Evolutionary conservation across 306 rosid species (phyloP).

Genomic region (Cucurbita moschata): DNA sequence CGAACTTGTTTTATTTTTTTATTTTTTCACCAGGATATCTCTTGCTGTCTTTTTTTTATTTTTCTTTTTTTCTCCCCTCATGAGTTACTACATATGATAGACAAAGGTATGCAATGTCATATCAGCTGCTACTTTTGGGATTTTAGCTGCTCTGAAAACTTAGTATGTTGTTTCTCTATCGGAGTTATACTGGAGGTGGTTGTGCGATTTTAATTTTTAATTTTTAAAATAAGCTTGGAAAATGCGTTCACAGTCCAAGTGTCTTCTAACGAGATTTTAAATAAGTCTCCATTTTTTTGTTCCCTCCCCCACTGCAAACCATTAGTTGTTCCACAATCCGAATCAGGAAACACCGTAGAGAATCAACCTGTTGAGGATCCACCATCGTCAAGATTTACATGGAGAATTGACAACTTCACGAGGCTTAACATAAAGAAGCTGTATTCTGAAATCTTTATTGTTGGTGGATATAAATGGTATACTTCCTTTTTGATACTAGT

Average conservation of each 20-base stretch:
- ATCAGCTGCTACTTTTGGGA: slow-evolving; percentile 1
- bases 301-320: slow-evolving; percentile 7
- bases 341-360: slow-evolving; percentile 47
- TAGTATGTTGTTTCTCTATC: background rate
- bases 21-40: background rate
- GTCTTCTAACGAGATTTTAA: background rate
- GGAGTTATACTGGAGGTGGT: background rate
- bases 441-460: slow-evolving; percentile 58
- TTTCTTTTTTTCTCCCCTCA: background rate
- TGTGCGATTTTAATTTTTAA: background rate
- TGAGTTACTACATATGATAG: background rate
- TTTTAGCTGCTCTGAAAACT: background rate
- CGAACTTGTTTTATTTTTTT: background rate
- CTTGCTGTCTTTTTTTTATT: background rate
- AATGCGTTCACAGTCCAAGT: background rate
- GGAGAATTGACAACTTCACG: slow-evolving; percentile 73
- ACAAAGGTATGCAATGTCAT: background rate
- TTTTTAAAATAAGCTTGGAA: background rate
- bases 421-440: slow-evolving; percentile 57
- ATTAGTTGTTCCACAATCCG: slow-evolving; percentile 57
- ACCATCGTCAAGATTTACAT: slow-evolving; percentile 54
- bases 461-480: slow-evolving; percentile 83
- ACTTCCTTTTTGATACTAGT: background rate
- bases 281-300: background rate
- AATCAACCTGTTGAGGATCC: slow-evolving; percentile 73